Evolutionary conservation across 306 rosid species (phyloP).

Genomic region (Vigna nakashimae): DNA sequence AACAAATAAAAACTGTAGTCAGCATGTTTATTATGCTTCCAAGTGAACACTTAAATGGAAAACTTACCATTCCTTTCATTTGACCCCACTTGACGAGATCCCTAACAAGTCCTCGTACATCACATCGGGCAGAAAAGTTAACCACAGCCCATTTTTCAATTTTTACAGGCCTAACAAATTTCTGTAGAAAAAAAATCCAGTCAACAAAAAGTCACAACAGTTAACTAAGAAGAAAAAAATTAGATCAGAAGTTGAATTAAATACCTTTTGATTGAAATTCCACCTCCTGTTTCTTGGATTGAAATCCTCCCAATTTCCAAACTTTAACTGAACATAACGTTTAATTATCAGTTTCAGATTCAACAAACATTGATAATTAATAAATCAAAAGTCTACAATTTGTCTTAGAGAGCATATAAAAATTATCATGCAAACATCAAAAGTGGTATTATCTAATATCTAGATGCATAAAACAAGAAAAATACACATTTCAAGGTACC

Average conservation of each 20-base stretch:
- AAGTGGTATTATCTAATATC: too few species aligned
- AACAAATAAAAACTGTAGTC: neutral
- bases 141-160: slow-evolving; percentile 81
- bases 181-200: slow-evolving; percentile 50
- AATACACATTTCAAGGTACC: neutral
- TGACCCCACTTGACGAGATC: slow-evolving; percentile 74
- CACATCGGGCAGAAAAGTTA: slow-evolving; percentile 89
- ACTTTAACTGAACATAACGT: slow-evolving; percentile 61
- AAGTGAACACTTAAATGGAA: neutral
- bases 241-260: neutral
- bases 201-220: neutral
- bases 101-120: slow-evolving; percentile 62
- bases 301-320: slow-evolving; percentile 85
- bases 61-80: slow-evolving; percentile 88
- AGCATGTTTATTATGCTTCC: neutral
- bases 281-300: slow-evolving; percentile 88
- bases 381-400: too few species aligned
- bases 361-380: neutral
- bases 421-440: too few species aligned
- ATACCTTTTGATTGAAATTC: slow-evolving; percentile 91
- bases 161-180: slow-evolving; percentile 64
- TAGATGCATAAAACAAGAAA: neutral
- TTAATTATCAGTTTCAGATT: neutral
- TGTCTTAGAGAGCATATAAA: too few species aligned
- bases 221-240: neutral